phyloP scores from a whole-genome alignment of 2,329 filamentous ascomycete genomes.

The Botryosphaeria dothidea region DNA sequence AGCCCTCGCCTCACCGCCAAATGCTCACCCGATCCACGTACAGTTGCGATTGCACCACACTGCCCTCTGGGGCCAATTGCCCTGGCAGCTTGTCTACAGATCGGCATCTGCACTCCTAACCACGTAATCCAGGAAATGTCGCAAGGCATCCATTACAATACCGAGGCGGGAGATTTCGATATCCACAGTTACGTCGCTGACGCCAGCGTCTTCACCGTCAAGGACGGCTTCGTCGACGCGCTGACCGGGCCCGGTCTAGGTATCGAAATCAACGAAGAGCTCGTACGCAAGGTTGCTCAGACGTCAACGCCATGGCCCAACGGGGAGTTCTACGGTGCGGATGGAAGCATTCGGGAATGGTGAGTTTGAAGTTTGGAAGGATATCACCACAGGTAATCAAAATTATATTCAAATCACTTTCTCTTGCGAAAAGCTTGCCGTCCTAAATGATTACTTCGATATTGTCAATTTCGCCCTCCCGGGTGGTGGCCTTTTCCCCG shows the following conservation, averaged over 20 bases:
- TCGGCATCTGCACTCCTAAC: conserved; percentile 62
- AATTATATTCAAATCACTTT: neutral
- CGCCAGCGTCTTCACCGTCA: conserved; percentile 64
- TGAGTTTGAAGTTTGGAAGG: conserved; percentile 31
- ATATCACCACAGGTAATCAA: neutral
- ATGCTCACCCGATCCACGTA: neutral
- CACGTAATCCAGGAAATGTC: conserved; percentile 77
- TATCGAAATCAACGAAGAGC: conserved; percentile 69
- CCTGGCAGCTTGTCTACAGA: conserved; percentile 69
- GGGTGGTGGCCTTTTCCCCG: neutral
- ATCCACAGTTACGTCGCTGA: conserved; percentile 65
- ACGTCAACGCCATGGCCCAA: conserved; percentile 65
- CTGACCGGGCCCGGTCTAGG: conserved; percentile 64
- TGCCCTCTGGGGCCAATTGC: conserved; percentile 74
- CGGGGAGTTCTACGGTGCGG: conserved; percentile 68
- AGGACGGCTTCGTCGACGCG: conserved; percentile 65
- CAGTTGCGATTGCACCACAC: conserved; percentile 69
- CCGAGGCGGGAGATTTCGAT: conserved; percentile 34
- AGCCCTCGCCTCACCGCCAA: neutral
- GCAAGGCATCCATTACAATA: conserved; percentile 76
- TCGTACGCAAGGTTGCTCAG: conserved; percentile 61
- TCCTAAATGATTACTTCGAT: neutral
- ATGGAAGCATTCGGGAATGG: conserved; percentile 69
- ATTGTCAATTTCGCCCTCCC: too few species aligned
- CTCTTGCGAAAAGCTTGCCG: neutral